Evolutionary conservation across 257 asterid genomes (phyloP).

Genomic region (Scutellaria galericulata): DNA sequence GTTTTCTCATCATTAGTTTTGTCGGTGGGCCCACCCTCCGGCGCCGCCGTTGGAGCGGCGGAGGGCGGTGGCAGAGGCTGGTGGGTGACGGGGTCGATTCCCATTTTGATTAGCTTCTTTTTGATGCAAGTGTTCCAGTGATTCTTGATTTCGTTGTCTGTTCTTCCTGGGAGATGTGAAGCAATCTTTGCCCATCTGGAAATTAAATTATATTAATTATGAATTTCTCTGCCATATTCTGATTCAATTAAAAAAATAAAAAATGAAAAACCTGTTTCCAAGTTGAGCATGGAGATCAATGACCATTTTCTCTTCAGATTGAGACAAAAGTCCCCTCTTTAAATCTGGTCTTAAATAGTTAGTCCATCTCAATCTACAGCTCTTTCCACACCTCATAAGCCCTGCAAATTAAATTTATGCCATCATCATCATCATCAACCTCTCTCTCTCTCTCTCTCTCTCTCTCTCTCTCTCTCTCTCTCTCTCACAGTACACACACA

Average conservation of each 20-base stretch:
- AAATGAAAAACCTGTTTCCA: slow-evolving; percentile 66
- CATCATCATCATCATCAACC: not conserved
- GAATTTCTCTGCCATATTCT: slow-evolving; percentile 24
- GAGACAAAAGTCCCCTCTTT: slow-evolving; percentile 81
- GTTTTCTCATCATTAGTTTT: not conserved
- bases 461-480: not conserved
- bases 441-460: not conserved
- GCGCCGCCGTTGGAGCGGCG: not conserved
- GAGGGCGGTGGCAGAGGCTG: slow-evolving; percentile 41
- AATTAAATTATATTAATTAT: not conserved
- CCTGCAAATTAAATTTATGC: slow-evolving; percentile 48
- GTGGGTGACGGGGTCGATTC: slow-evolving; percentile 56
- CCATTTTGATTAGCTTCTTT: slow-evolving; percentile 51
- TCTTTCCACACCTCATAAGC: slow-evolving; percentile 81
- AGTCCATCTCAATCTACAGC: slow-evolving; percentile 90
- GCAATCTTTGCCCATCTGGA: slow-evolving; percentile 53
- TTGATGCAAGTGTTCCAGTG: slow-evolving; percentile 56
- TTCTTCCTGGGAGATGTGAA: slow-evolving; percentile 51
- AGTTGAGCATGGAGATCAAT: slow-evolving; percentile 92
- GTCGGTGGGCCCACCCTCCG: not conserved
- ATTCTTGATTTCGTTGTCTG: slow-evolving; percentile 53
- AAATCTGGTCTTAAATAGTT: slow-evolving; percentile 86
- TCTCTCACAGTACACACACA: not conserved
- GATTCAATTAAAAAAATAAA: not conserved
- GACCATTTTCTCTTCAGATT: slow-evolving; percentile 80